Base-by-base conservation (phyloP, 1,139 yeast genomes). In the Cylindricascospora bacillispora region DNA sequence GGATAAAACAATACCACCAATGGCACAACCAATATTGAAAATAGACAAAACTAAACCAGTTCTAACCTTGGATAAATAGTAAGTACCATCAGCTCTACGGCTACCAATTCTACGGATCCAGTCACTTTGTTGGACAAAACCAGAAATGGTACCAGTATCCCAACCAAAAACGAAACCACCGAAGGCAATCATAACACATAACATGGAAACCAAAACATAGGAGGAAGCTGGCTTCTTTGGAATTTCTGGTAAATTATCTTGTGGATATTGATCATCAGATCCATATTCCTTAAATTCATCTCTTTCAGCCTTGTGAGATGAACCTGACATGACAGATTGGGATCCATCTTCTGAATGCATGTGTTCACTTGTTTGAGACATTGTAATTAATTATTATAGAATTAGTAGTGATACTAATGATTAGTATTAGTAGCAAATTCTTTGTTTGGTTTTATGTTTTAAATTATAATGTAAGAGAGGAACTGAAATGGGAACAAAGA, bases 141-240 rank as follows among this genome's bases (percentile, higher is more conserved):
- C 89, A 20, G 77, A 67, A 51, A 75, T 74, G 44, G 81, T 72
- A 58, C 83, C 83, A 20, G 82, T 74, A 57, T 74, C 82, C 66
- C 73, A 74, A 41, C 82, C 82, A 48, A 65, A 75, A 39, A 73
- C 69, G 47, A 71, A 62, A 52, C 80, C 80, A 56, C 76, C 79
- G 41, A 72, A 69, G 37, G 79, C 76, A 34, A 62, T 70, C 61
- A 47, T 57, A 53, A 43, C 54, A 56, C 65, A 60, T 25, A 59
- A 45, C 26, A 49, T 32, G 7, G 47, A 39, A 43, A 65, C 65
- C 28, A 65, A 60, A 54, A 62, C 26, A 22, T 33, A 35, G 14
- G 36, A 39, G 10, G 35, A 29, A 4, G 33, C 31, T 4, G 40
- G 37, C 26, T 31, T 34, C 47, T 62, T 63, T 18, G 37, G 36